phyloP scores from a whole-genome alignment of 2,329 filamentous ascomycete genomes.

The Raffaelea ambrosiae region DNA sequence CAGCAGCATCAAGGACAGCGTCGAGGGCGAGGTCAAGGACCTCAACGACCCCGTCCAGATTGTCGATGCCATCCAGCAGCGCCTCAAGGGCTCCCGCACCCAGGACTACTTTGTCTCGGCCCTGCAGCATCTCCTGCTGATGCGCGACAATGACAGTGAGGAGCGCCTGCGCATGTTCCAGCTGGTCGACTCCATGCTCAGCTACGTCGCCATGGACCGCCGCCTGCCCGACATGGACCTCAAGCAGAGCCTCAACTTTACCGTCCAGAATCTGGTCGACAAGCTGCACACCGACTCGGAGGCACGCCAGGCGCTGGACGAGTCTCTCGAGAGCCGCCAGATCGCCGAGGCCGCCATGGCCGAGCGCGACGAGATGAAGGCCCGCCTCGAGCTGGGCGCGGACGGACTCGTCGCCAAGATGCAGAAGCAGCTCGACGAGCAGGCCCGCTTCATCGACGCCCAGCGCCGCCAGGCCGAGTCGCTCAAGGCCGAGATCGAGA shows the following conservation, averaged over 20 bases:
- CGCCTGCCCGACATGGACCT: constrained; percentile 93
- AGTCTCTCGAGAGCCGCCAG: constrained; percentile 80
- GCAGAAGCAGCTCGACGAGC: constrained; percentile 90
- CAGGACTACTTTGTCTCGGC: constrained; percentile 95
- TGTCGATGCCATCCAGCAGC: constrained; percentile 83
- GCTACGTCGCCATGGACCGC: constrained; percentile 97
- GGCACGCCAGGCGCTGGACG: constrained; percentile 83
- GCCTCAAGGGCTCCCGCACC: constrained; percentile 72
- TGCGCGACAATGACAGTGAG: constrained; percentile 84
- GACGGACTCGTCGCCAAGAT: constrained; percentile 89
- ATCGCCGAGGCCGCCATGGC: constrained; percentile 94
- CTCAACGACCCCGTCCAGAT: constrained; percentile 90
- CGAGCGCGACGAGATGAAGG: constrained; percentile 89
- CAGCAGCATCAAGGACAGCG: constrained; percentile 79
- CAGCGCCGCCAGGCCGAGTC: constrained; percentile 79
- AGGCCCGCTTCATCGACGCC: constrained; percentile 81
- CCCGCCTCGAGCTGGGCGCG: constrained; percentile 80
- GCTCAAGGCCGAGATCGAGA: constrained; percentile 82
- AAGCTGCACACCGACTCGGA: constrained; percentile 96
- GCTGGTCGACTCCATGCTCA: constrained; percentile 96
- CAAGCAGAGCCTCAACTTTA: constrained; percentile 96
- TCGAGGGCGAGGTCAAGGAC: constrained; percentile 82
- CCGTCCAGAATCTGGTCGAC: constrained; percentile 88
- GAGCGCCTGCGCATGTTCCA: constrained; percentile 94
- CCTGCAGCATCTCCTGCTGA: constrained; percentile 88